Conservation (phyloP, 176 grass and related monocot species). For the Eragrostis nindensis region DNA sequence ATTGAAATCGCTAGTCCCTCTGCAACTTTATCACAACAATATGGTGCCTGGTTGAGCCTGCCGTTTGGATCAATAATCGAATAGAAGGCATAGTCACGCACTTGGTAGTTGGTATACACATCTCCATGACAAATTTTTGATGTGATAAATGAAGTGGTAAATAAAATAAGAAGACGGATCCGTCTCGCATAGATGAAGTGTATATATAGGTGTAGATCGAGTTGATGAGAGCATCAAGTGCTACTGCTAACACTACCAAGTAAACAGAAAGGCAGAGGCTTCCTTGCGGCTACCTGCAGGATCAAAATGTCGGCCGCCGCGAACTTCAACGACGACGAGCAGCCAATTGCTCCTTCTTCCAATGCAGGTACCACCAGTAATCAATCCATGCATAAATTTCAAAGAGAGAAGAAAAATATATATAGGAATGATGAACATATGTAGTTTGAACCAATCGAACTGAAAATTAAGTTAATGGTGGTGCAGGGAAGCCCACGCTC, state of each 20-base stretch:
- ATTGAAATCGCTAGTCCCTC: too few species aligned
- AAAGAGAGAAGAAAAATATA: background rate
- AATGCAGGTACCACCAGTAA: background rate
- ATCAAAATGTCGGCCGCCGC: background rate
- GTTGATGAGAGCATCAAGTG: background rate
- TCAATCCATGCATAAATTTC: background rate
- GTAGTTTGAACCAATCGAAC: background rate
- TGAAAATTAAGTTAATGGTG: too few species aligned
- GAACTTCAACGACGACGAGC: background rate
- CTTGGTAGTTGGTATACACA: background rate
- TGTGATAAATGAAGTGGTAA: background rate
- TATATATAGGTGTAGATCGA: too few species aligned
- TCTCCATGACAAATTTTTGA: background rate
- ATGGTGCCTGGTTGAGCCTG: too few species aligned
- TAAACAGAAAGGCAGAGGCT: background rate
- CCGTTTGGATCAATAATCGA: too few species aligned
- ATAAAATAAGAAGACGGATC: background rate
- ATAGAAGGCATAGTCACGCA: too few species aligned
- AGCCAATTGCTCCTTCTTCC: background rate
- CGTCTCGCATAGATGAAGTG: background rate
- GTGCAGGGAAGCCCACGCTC: background rate
- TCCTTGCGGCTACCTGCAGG: background rate
- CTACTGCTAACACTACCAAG: background rate
- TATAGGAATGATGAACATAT: rapidly evolving
- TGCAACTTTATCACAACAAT: too few species aligned